Conservation (phyloP, 768 basidiomycete species). For the Mycena chlorophos region DNA sequence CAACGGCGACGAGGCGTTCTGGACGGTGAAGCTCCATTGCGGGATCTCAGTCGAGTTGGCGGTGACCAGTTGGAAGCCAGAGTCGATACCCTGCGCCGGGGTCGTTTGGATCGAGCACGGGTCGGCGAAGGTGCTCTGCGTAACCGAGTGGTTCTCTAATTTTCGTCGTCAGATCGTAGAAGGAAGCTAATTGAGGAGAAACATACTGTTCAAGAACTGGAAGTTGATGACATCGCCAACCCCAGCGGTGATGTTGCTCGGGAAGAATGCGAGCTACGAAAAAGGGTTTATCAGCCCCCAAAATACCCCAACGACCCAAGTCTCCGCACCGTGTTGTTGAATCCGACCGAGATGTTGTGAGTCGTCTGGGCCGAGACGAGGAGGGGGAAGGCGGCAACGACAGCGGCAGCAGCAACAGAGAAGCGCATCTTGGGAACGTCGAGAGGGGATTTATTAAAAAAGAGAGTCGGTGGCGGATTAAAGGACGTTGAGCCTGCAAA, state of each 20-base stretch:
- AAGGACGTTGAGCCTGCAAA: constrained; percentile 8
- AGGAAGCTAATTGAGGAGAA: constrained; percentile 13
- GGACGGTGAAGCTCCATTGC: constrained; percentile 48
- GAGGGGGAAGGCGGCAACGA: constrained; percentile 41
- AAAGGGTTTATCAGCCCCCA: too few relatives aligned
- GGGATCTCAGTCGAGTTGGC: constrained; percentile 36
- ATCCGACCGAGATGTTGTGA: too few relatives aligned
- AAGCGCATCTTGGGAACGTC: constrained; percentile 48
- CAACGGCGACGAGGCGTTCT: constrained; percentile 46
- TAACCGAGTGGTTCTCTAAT: constrained; percentile 52
- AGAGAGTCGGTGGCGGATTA: constrained; percentile 30
- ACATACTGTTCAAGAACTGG: constrained; percentile 50
- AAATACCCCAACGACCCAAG: too few relatives aligned
- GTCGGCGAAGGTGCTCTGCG: constrained; percentile 57
- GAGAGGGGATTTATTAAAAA: too few relatives aligned
- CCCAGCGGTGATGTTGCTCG: constrained; percentile 39
- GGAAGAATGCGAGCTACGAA: constrained; percentile 43
- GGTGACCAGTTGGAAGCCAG: constrained; percentile 48
- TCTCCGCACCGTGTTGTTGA: too few relatives aligned
- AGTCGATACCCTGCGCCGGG: constrained; percentile 44
- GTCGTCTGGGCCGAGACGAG: constrained; percentile 39
- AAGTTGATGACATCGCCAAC: constrained; percentile 53
- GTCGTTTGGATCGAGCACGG: constrained; percentile 48
- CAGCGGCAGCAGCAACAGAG: constrained; percentile 41
- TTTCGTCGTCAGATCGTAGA: neutral